These are phyloP conservation scores for Eucalyptus pumila DNA, from an alignment of 345 rosid genomes.

Conservation along the genomic window DNA sequence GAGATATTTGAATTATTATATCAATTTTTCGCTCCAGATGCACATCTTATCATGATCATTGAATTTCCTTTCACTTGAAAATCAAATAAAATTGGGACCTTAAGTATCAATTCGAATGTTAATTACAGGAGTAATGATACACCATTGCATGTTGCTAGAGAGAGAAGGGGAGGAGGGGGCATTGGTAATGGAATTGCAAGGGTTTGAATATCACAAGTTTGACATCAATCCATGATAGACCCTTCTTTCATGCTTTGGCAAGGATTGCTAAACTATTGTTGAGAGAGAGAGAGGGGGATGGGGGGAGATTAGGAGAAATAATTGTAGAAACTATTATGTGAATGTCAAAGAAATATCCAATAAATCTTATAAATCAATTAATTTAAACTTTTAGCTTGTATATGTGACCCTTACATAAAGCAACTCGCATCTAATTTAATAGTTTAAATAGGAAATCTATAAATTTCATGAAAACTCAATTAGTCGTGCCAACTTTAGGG, in stretches of 20 bases:
- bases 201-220: background rate
- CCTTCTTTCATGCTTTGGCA: background rate
- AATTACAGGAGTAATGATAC: background rate
- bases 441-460: no score
- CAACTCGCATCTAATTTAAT: background rate
- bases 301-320: no score
- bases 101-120: background rate
- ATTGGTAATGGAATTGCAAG: background rate
- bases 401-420: background rate
- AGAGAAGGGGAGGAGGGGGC: background rate
- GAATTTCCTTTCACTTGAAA: background rate
- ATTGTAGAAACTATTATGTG: background rate
- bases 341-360: background rate
- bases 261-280: background rate
- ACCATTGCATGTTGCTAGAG: background rate
- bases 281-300: background rate
- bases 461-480: background rate
- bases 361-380: no score
- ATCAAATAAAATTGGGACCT: background rate
- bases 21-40: fast-evolving
- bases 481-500: background rate
- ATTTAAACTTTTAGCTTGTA: background rate
- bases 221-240: background rate
- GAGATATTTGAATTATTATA: no score
- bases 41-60: background rate